Evolutionary conservation across 306 rosid genomes (phyloP).

Genomic region (Quercus ilex): DNA sequence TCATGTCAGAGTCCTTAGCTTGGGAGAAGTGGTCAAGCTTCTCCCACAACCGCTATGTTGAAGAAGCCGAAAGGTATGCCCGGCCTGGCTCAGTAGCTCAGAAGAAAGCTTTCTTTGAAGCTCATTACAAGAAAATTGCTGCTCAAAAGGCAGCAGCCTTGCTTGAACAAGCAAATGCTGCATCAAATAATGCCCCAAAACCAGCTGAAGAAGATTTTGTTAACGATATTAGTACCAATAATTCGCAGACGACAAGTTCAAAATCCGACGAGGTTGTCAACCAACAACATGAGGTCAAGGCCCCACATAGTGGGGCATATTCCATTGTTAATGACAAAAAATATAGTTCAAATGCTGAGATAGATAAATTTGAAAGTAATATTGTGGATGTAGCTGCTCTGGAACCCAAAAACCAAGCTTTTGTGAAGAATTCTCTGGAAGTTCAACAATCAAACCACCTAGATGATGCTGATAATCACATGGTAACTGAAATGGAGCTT

Average conservation of each 20-base stretch:
- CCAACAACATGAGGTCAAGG: slow-evolving; percentile 31
- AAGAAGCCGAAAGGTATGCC: slow-evolving; percentile 85
- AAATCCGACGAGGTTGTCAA: slow-evolving; percentile 20
- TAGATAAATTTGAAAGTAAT: slow-evolving; percentile 25
- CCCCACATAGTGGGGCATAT: slow-evolving; percentile 9
- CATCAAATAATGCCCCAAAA: slow-evolving; percentile 20
- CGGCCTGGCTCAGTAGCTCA: slow-evolving; percentile 92
- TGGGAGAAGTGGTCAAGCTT: slow-evolving; percentile 95
- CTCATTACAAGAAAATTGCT: slow-evolving; percentile 90
- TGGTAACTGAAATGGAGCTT: slow-evolving; percentile 33
- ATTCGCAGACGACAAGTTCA: slow-evolving; percentile 16
- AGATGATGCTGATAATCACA: slow-evolving; percentile 26
- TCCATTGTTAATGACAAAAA: not conserved
- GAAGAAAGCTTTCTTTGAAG: slow-evolving; percentile 99
- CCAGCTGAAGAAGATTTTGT: slow-evolving; percentile 10
- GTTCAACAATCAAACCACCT: slow-evolving; percentile 38
- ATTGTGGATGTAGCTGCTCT: slow-evolving; percentile 30
- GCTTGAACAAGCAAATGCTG: slow-evolving; percentile 63
- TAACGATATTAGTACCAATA: not conserved
- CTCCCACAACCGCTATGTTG: slow-evolving; percentile 85
- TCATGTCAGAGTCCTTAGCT: slow-evolving; percentile 65
- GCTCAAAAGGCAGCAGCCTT: slow-evolving; percentile 78
- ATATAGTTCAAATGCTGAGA: slow-evolving; percentile 17
- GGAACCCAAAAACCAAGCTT: slow-evolving; percentile 21
- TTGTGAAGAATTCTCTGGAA: slow-evolving; percentile 26